Evolutionary conservation across 139 green algal species (phyloP), one percentile per base, ranked within the genome.

Genomic region (Spirogloea muscicola): DNA sequence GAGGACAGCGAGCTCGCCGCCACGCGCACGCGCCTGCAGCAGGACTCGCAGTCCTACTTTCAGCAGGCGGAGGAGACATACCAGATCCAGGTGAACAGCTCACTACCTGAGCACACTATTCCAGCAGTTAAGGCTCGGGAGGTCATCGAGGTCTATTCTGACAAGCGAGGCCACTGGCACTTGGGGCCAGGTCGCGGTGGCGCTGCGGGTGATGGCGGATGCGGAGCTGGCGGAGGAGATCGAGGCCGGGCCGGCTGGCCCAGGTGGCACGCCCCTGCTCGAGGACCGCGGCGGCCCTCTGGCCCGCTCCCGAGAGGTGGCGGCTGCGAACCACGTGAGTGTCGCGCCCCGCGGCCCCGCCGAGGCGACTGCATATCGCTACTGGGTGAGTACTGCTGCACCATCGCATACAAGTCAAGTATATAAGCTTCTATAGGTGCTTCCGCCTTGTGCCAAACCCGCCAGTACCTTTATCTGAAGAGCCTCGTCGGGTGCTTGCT

Each of bases 11-110:
- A n/a, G n/a, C n/a, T n/a, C n/a, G n/a, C n/a, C n/a, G 57, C 57
- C 33, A 34, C 57, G n/a, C 27, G 31, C 21, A 39, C 34, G 29
- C 67, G 40, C 27, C 16, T 33, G 67, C 31, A 73, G 21, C 33
- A 46, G 31, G 49, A 34, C n/a, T 31, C n/a, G 37, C 1, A 59
- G 49, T 68, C 49, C 67, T 76, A 76, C 67, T 76, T 76, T 43
- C 49, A 69, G 33, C 43, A 76, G 67, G 67, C 67, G 13, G 67
- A 76, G 67, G 67, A 76, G 67, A 76, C 58, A 16, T 76, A 76
- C 46, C 44, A 61, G 6, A 16, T 76, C 27, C 67, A 76, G 46
- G 67, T 76, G n/a, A n/a, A n/a, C n/a, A n/a, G n/a, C n/a, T n/a
- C n/a, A n/a, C n/a, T n/a, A n/a, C n/a, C n/a, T n/a, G n/a, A n/a